Base-by-base conservation (phyloP, 768 basidiomycete genomes). In the Coprinellus micaceus region DNA sequence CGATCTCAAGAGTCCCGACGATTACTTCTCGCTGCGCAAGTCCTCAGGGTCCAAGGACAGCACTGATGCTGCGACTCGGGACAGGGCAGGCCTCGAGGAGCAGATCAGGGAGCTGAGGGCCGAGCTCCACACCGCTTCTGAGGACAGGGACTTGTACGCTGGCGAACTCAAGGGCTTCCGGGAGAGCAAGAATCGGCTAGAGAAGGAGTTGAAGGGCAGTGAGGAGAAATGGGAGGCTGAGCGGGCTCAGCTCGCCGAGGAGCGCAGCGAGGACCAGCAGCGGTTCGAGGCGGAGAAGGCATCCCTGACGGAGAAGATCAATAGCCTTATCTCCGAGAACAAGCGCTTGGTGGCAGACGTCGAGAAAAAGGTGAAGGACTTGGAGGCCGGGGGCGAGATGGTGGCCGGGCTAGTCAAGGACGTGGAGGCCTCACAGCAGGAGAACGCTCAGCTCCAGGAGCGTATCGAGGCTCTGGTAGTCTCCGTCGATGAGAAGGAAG, bases 391-490 rank as follows among this genome's bases (percentile, higher is more conserved):
- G 19, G 9, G 49, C 17, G 49, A 17, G 12, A 22, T 13, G 30
- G n/a, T 36, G 30, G 33, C 26, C 17, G 49, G 48, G 17, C 47
- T 50, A 24, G 47, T 26, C n/a, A 51, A 26, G 24, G 39, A 54
- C 9, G 36, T 22, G 40, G 37, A 22, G 17, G 47, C 40, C 3
- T 26, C 19, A 15, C 4, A 52, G 22, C 45, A 53, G 28, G 54
- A 60, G 44, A 22, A 53, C 21, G 56, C 39, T 40, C 24, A 15
- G 21, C 43, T 58, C 19, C 26, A 33, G 21, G 30, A 39, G 26
- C 53, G 57, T 17, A 33, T 60, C 25, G 39, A 25, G 41, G 7
- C 22, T 7, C 29, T 60, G 46, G 53, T 33, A 37, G 26, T 25
- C 5, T 45, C 52, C 29, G 39, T 45, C 43, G 3, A 13, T 3